Conservation (phyloP, 352 stramenopile genomes). For the Pythium brachiatum region DNA sequence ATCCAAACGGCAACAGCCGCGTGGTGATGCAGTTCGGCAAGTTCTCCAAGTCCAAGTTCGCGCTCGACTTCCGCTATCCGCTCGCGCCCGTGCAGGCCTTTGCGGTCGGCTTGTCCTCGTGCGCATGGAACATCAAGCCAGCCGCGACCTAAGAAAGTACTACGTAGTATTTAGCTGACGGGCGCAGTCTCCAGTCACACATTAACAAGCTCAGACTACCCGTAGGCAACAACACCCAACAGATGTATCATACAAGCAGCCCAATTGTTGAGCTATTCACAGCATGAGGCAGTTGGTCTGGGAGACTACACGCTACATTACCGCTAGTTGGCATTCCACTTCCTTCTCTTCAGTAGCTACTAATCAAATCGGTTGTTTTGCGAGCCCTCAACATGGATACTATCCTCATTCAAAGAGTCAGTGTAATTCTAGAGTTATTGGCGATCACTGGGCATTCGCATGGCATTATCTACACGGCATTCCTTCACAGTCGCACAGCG, state of each 20-base stretch:
- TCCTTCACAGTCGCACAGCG: no score
- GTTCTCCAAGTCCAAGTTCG: constrained; percentile 84
- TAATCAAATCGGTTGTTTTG: no score
- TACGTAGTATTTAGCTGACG: no score
- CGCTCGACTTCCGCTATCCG: constrained; percentile 84
- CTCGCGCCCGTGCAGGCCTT: constrained; percentile 85
- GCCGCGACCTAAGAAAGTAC: constrained; percentile 12
- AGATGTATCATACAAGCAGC: no score
- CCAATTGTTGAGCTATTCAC: no score
- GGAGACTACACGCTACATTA: no score
- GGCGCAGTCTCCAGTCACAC: background rate
- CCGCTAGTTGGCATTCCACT: no score
- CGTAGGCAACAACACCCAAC: no score
- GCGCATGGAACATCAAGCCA: constrained; percentile 75
- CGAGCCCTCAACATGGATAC: constrained; percentile 51
- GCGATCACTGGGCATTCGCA: constrained; percentile 14
- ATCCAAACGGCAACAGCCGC: constrained; percentile 49
- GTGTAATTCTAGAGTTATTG: constrained; percentile 76
- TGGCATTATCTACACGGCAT: background rate
- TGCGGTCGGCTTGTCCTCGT: constrained; percentile 82
- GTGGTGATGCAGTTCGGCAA: constrained; percentile 89
- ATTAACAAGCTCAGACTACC: no score
- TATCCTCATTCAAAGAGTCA: constrained; percentile 53
- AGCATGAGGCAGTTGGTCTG: no score
- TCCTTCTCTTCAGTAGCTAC: no score